Conservation (phyloP, 768 basidiomycete genomes). For the Lentinus brumalis region DNA sequence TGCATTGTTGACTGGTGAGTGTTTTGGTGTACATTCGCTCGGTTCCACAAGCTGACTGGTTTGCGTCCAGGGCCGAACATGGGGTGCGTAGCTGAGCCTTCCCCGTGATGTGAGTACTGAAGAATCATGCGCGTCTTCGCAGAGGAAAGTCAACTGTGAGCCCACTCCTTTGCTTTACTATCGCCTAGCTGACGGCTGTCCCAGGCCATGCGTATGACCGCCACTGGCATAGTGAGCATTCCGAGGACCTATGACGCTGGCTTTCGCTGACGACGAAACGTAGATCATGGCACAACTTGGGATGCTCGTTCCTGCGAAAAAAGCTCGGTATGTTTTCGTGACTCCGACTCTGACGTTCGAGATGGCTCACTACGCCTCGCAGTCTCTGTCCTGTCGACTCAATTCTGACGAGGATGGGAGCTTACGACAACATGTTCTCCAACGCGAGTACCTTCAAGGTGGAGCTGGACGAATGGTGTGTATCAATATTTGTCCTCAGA, state of each 20-base stretch:
- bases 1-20: constrained; percentile 78
- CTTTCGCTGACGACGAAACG: not conserved
- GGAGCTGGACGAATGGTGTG: constrained; percentile 93
- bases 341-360: not conserved
- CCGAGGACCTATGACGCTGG: not conserved
- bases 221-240: constrained; percentile 74
- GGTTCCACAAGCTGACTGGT: constrained; percentile 3
- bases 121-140: not conserved
- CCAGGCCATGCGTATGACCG: constrained; percentile 93
- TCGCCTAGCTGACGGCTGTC: constrained; percentile 5
- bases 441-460: constrained; percentile 97
- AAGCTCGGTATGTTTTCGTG: constrained; percentile 60
- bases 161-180: not conserved
- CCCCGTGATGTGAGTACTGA: constrained; percentile 8
- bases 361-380: not conserved
- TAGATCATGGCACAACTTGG: constrained; percentile 94
- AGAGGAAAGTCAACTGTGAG: constrained; percentile 79
- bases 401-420: constrained; percentile 97
- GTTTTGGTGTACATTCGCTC: not conserved
- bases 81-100: constrained; percentile 58
- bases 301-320: constrained; percentile 88
- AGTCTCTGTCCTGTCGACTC: constrained; percentile 89
- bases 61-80: constrained; percentile 72
- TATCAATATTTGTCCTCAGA: too few species aligned
- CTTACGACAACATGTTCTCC: constrained; percentile 96